Evolutionary conservation across 805 yeast genomes (phyloP), one percentile per base, ranked within the genome.

Genomic region (Nakazawaea molendinolei): DNA sequence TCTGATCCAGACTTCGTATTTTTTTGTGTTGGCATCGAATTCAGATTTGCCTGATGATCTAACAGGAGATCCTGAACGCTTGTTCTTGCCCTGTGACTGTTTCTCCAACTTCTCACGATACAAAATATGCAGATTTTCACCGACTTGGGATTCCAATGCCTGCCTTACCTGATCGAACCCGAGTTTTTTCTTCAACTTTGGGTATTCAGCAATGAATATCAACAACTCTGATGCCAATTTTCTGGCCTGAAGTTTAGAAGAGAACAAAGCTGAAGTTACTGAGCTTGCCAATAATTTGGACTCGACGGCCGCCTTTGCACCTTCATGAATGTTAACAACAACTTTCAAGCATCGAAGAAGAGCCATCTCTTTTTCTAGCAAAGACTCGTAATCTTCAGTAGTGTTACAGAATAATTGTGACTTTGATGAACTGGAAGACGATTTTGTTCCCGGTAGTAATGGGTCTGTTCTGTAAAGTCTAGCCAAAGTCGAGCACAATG

Each of bases 171-270:
- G 42, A 7, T 15, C 21, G 36, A 36, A 39, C 5, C 44, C 45
- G n/a, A 30, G 22, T 13, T 30, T 20, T 15, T 29, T 25, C 7
- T 33, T 30, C n/a, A 23, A 17, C 18, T 9, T 29, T 22, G 34
- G 17, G 17, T 29, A 42, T 13, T 34, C 36, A 8, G 40, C 43
- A 31, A 35, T 49, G 52, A 74, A 81, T 18, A 75, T 71, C 42
- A 86, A 64, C 40, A 90, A 75, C 46, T 92, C 97, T 2, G 92
- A 80, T 2, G 92, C 94, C 40, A 81, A 65, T 49, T 79, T 82
- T 46, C 96, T 67, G 2, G 95, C 86, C n/a, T 79, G 69, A 28
- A 89, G 67, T 40, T 81, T 71, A 0, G 89, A 79, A 6, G 96
- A 86, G 13, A 82, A 63, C 34, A 92, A 61, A 2, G 94, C 89